Conservation (phyloP, 352 stramenopile species). For the Pythium oligandrum region DNA sequence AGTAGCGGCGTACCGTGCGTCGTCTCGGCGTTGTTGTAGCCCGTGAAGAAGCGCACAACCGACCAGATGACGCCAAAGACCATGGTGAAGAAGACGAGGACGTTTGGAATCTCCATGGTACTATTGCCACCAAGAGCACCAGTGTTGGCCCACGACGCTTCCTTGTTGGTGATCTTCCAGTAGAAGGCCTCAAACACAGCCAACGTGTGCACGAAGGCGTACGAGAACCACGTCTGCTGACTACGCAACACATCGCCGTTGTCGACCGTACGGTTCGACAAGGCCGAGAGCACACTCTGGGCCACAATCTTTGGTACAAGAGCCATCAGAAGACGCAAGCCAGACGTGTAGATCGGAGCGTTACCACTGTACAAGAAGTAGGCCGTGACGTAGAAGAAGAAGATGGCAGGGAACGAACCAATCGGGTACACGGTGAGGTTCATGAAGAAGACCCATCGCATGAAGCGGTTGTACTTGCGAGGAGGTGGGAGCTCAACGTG, state of each 20-base stretch:
- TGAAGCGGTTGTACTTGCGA: constrained; percentile 73
- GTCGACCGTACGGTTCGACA: constrained; percentile 69
- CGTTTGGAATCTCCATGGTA: constrained; percentile 62
- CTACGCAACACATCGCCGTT: constrained; percentile 70
- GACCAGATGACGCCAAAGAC: constrained; percentile 62
- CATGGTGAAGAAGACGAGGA: constrained; percentile 62
- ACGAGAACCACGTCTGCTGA: constrained; percentile 78
- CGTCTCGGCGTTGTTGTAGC: constrained; percentile 65
- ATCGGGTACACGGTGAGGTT: constrained; percentile 75
- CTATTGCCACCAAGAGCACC: constrained; percentile 57
- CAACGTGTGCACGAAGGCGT: constrained; percentile 67
- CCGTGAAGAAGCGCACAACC: constrained; percentile 59
- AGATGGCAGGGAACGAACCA: constrained; percentile 64
- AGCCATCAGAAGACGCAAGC: constrained; percentile 58
- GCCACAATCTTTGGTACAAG: constrained; percentile 70
- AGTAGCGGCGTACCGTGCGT: constrained; percentile 59
- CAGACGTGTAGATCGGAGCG: constrained; percentile 65
- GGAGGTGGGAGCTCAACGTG: constrained; percentile 42
- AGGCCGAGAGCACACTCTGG: constrained; percentile 59
- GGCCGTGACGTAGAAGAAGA: constrained; percentile 73
- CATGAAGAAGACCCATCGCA: constrained; percentile 81
- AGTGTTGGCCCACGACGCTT: constrained; percentile 64
- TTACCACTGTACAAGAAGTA: constrained; percentile 77
- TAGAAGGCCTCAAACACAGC: constrained; percentile 71
- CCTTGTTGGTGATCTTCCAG: constrained; percentile 75